A percentile compares a stretch with the other conserved stretches of the same genome.
Evolutionary conservation across 225 moss, liverwort and hornwort species (phyloP).

Genomic region (Thuidium tamariscinum): DNA sequence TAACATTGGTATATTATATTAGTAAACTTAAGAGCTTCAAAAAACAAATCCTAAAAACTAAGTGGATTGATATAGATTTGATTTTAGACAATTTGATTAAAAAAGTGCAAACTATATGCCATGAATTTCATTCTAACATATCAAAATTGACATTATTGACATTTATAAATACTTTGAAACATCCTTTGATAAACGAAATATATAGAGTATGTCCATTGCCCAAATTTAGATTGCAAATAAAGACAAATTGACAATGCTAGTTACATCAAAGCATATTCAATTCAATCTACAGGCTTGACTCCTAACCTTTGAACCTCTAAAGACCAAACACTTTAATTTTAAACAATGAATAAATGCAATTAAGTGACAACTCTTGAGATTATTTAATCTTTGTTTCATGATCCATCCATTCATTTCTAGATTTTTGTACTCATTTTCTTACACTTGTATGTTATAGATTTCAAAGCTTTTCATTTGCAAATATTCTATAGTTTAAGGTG

Average conservation of each 20-base stretch:
- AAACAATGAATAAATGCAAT: not conserved
- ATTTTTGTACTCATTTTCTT: not conserved
- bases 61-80: not conserved
- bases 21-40: not conserved
- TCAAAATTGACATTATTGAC: not conserved
- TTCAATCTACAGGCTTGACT: not conserved
- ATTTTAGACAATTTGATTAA: fast-evolving
- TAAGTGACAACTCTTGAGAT: fast-evolving
- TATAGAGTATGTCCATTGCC: too few relatives aligned
- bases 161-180: not conserved
- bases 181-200: too few relatives aligned
- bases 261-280: not conserved
- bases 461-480: not conserved
- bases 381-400: too few relatives aligned
- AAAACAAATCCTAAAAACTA: not conserved
- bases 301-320: not conserved
- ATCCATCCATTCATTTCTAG: not conserved
- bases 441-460: fast-evolving
- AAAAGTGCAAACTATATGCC: not conserved
- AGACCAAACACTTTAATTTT: not conserved
- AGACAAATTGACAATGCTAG: fast-evolving
- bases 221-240: not conserved
- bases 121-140: not conserved
- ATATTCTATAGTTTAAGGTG: not conserved
- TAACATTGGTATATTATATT: not conserved